phyloP scores from a whole-genome alignment of 208 protist genomes.

The Crithidia acanthocephali region DNA sequence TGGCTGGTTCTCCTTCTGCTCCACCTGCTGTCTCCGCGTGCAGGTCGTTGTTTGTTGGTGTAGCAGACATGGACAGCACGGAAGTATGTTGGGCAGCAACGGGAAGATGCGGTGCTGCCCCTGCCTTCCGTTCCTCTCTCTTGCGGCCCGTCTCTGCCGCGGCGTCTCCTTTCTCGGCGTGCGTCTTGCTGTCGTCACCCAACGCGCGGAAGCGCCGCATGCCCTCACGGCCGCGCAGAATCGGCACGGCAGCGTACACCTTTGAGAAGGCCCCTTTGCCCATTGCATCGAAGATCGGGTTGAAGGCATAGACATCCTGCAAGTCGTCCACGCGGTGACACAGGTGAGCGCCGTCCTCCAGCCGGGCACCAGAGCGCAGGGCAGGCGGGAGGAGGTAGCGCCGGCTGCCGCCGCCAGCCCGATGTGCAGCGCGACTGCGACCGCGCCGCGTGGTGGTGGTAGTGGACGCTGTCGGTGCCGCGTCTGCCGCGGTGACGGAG shows the following conservation, averaged over 20 bases:
- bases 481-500: background rate
- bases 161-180: too few relatives aligned
- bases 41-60: background rate
- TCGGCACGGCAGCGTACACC: constrained; percentile 77
- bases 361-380: constrained; percentile 2
- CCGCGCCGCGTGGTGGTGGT: background rate
- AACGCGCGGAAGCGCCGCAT: constrained; percentile 17
- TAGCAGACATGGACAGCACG: background rate
- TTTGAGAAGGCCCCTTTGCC: constrained; percentile 76
- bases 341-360: constrained; percentile 29
- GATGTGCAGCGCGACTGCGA: background rate
- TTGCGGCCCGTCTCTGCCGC: too few relatives aligned
- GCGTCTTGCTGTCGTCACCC: background rate
- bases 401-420: background rate
- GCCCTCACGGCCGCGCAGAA: constrained; percentile 43
- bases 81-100: background rate
- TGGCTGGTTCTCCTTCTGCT: background rate
- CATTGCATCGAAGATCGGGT: constrained; percentile 66
- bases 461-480: background rate
- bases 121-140: background rate
- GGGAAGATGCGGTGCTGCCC: background rate
- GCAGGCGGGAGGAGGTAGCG: background rate
- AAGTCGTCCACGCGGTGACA: constrained; percentile 61
- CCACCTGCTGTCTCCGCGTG: background rate
- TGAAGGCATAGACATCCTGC: constrained; percentile 80